Percentiles rank a stretch among this genome's conserved stretches.
These are phyloP conservation scores for Fusarium dlaminii DNA, from an alignment of 2,329 filamentous ascomycete genomes.

Conservation along the genomic window DNA sequence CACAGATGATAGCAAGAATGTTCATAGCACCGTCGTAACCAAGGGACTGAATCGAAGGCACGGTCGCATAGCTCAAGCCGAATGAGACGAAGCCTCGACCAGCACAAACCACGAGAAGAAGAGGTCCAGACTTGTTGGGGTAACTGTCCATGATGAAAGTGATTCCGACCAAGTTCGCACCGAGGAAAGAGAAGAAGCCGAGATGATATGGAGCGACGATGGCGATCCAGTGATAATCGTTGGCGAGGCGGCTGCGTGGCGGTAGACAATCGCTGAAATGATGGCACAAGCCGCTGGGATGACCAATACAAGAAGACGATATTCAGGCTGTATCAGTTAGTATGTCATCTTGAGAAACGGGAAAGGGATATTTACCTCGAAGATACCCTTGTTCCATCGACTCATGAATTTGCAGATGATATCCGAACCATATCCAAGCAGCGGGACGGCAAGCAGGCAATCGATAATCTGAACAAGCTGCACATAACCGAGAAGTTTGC, in stretches of 20 bases:
- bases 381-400: neutral
- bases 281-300: neutral
- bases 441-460: neutral
- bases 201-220: constrained; percentile 1
- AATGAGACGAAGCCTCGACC: neutral
- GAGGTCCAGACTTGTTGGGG: neutral
- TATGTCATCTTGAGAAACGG: accelerated
- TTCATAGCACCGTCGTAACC: constrained; percentile 13
- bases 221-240: constrained; percentile 7
- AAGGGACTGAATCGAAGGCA: neutral
- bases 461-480: neutral
- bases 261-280: neutral
- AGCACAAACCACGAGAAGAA: neutral
- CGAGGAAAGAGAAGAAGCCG: neutral
- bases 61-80: neutral
- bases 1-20: neutral
- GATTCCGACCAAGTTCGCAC: neutral
- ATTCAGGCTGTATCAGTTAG: neutral
- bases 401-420: constrained; percentile 5
- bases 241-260: neutral
- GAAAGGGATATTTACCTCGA: neutral
- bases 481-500: neutral
- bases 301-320: neutral
- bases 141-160: constrained; percentile 14
- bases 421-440: neutral